phyloP scores from a whole-genome alignment of 2,329 filamentous ascomycete species.

The Pseudogymnoascus pannorum region DNA sequence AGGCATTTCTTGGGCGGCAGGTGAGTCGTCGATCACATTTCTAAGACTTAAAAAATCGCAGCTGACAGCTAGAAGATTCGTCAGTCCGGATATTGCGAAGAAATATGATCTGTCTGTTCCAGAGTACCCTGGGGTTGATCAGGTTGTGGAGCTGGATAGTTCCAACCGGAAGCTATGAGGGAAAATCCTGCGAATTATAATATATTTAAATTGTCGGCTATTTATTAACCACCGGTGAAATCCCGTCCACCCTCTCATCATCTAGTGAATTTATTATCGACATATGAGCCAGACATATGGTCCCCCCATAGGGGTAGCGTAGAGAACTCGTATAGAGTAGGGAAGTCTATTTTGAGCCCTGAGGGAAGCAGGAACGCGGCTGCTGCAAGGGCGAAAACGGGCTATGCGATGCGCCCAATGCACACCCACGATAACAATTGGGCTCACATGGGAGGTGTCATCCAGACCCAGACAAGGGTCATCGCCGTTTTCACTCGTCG shows the following conservation, averaged over 20 bases:
- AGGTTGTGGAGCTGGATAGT: constrained; percentile 68
- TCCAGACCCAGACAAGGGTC: not conserved
- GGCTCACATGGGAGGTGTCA: not conserved
- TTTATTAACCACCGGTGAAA: not conserved
- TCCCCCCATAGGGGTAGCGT: not conserved
- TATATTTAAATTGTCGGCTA: constrained; percentile 8
- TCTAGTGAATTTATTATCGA: not conserved
- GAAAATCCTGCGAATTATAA: not conserved
- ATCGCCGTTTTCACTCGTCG: not conserved
- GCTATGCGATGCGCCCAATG: not conserved
- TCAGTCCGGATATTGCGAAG: constrained; percentile 67
- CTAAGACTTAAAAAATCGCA: not conserved
- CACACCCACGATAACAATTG: not conserved
- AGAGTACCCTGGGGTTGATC: constrained; percentile 76
- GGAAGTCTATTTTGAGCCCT: not conserved
- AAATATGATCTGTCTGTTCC: constrained; percentile 85
- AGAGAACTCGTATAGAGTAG: not conserved
- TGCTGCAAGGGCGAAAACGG: not conserved
- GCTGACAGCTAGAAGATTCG: constrained; percentile 51
- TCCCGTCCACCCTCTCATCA: not conserved
- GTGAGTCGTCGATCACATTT: constrained; percentile 33
- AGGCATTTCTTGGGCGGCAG: constrained; percentile 88
- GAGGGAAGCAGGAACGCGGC: not conserved
- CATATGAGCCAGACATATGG: not conserved
- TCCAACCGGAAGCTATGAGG: constrained; percentile 44